These are phyloP conservation scores for Hippophae gyantsensis DNA, from an alignment of 306 rosid species.

Conservation along the genomic window DNA sequence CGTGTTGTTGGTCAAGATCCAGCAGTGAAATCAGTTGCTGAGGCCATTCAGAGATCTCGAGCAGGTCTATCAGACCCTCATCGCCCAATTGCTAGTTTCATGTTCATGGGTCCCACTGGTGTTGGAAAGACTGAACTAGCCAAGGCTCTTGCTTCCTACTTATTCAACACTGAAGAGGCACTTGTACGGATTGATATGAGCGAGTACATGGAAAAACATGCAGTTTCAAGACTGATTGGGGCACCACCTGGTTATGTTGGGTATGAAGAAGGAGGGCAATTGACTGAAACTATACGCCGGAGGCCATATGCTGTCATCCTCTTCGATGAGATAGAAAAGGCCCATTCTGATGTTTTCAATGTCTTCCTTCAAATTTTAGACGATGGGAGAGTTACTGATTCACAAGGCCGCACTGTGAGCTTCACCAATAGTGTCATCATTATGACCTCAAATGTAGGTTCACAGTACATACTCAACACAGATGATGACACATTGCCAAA, in stretches of 20 bases:
- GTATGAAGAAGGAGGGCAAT: conserved; percentile 95
- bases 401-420: conserved; percentile 89
- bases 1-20: conserved; percentile 98
- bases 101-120: conserved; percentile 99
- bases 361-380: conserved; percentile 93
- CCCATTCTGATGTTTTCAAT: conserved; percentile 83
- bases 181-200: conserved; percentile 97
- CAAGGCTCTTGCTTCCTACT: conserved; percentile 83
- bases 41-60: conserved; percentile 90
- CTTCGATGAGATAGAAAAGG: conserved; percentile 96
- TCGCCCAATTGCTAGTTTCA: conserved; percentile 95
- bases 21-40: conserved; percentile 85
- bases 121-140: conserved; percentile 98
- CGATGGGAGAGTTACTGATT: conserved; percentile 88
- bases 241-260: conserved; percentile 99
- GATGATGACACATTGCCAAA: conserved; percentile 53
- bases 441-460: conserved; percentile 97
- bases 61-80: conserved; percentile 98
- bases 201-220: conserved; percentile 96
- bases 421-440: conserved; percentile 86
- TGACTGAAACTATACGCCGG: conserved; percentile 85
- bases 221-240: conserved; percentile 87
- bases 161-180: conserved; percentile 96
- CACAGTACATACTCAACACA: conserved; percentile 75
- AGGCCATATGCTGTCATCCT: conserved; percentile 87